Evolutionary conservation across 768 basidiomycete species (phyloP).

Genomic region (Podaxis sp.): DNA sequence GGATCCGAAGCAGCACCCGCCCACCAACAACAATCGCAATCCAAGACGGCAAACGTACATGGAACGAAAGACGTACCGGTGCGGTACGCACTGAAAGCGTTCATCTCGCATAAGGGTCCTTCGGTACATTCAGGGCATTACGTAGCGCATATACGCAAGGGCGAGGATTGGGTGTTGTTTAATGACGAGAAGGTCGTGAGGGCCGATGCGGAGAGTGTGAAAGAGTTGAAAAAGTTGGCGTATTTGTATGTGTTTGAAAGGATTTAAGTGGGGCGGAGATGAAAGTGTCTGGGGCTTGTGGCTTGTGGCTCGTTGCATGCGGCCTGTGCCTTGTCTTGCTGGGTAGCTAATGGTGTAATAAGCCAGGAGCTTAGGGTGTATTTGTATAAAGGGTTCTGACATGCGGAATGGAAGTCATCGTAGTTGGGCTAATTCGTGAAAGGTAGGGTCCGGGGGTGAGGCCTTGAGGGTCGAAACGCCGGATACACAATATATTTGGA

Average conservation of each 20-base stretch:
- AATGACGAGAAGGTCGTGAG: slow-evolving; percentile 96
- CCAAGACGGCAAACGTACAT: slow-evolving; percentile 18
- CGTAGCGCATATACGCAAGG: slow-evolving; percentile 72
- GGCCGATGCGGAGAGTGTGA: slow-evolving; percentile 81
- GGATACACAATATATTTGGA: too few species aligned
- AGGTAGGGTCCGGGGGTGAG: too few species aligned
- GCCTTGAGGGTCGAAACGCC: fast-evolving
- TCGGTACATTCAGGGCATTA: slow-evolving; percentile 96
- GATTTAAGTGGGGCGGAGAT: slow-evolving; percentile 25
- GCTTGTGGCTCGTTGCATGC: too few species aligned
- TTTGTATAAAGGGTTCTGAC: too few species aligned
- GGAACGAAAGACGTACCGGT: slow-evolving; percentile 71
- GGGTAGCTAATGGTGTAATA: too few species aligned
- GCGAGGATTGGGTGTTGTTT: slow-evolving; percentile 80
- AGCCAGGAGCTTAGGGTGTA: too few species aligned
- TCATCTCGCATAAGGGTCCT: slow-evolving; percentile 96
- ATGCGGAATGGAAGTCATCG: too few species aligned
- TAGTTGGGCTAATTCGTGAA: too few species aligned
- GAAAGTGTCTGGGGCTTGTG: too few species aligned
- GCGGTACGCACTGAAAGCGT: slow-evolving; percentile 81
- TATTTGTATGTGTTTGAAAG: slow-evolving; percentile 94
- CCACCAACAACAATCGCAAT: slow-evolving; percentile 14
- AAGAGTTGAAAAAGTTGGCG: slow-evolving; percentile 77
- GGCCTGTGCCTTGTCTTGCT: too few species aligned
- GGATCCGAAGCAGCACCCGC: slow-evolving; percentile 53